These are phyloP conservation scores for Jimgerdemannia flammicorona DNA, from an alignment of 192 early-diverging fungal genomes.

Conservation along the genomic window DNA sequence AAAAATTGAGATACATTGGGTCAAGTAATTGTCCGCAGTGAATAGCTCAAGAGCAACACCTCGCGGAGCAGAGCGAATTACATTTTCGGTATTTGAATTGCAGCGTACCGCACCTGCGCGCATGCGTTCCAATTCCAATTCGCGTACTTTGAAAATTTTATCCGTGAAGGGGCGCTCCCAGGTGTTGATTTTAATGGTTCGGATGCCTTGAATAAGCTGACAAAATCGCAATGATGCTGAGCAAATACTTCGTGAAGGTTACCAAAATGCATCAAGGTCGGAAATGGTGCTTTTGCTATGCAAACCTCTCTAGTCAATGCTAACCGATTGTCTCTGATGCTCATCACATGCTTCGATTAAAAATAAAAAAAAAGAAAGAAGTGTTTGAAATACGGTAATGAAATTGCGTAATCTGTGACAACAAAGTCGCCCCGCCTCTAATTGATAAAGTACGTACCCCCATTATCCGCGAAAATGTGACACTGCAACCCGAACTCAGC, in stretches of 20 bases:
- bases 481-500: too few relatives aligned
- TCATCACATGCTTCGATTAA: constrained; percentile 24
- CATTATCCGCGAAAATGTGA: too few relatives aligned
- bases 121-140: constrained; percentile 24
- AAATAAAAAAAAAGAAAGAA: constrained; percentile 3
- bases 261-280: background rate
- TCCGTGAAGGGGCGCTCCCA: constrained; percentile 69
- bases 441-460: constrained; percentile 16
- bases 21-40: too few relatives aligned
- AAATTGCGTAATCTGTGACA: background rate
- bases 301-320: constrained; percentile 46
- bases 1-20: constrained; percentile 4
- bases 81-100: too few relatives aligned
- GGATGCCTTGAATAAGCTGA: constrained; percentile 77
- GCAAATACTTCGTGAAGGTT: background rate
- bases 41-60: background rate
- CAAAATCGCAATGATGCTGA: constrained; percentile 28
- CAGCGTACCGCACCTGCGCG: too few relatives aligned
- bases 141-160: constrained; percentile 52
- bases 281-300: background rate
- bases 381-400: background rate
- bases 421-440: background rate
- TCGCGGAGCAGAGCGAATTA: too few relatives aligned
- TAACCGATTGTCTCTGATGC: constrained; percentile 72
- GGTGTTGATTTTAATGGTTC: constrained; percentile 87